Conservation (phyloP, 805 yeast genomes). For the Sugiyamaella smithiae region DNA sequence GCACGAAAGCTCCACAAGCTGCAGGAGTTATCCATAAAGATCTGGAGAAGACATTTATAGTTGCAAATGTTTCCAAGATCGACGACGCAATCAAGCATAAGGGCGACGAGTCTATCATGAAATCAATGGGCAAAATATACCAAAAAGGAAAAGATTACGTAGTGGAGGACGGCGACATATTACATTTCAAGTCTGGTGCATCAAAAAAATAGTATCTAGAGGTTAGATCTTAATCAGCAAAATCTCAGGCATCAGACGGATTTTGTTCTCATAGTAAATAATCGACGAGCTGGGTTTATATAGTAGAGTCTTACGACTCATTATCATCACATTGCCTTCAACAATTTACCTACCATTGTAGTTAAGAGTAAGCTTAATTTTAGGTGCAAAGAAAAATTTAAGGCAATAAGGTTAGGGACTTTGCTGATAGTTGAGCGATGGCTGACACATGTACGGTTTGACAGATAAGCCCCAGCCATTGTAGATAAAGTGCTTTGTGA, state of each 20-base stretch:
- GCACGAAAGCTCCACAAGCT: conserved; percentile 96
- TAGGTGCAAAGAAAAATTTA: neutral
- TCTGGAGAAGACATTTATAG: conserved; percentile 88
- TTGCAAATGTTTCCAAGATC: conserved; percentile 79
- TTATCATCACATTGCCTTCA: conserved; percentile 19
- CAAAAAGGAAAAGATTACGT: conserved; percentile 75
- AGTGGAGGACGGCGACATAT: conserved; percentile 82
- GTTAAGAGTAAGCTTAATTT: neutral
- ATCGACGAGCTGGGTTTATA: conserved; percentile 39
- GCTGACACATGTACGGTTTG: no score
- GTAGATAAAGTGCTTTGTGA: no score
- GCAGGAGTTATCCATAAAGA: conserved; percentile 98
- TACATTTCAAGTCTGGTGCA: conserved; percentile 55
- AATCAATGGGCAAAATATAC: conserved; percentile 55
- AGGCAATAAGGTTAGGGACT: neutral
- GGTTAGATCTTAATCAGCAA: neutral
- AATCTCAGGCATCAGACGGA: conserved; percentile 8
- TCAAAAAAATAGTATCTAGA: neutral
- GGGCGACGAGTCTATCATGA: conserved; percentile 52
- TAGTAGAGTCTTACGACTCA: conserved; percentile 20
- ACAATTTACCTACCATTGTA: neutral
- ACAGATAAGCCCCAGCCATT: no score
- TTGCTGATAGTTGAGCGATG: no score
- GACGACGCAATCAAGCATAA: conserved; percentile 50
- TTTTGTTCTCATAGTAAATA: conserved; percentile 31